Evolutionary conservation across 257 asterid species (phyloP), one percentile per base, ranked within the genome.

Genomic region (Capsicum chinense): DNA sequence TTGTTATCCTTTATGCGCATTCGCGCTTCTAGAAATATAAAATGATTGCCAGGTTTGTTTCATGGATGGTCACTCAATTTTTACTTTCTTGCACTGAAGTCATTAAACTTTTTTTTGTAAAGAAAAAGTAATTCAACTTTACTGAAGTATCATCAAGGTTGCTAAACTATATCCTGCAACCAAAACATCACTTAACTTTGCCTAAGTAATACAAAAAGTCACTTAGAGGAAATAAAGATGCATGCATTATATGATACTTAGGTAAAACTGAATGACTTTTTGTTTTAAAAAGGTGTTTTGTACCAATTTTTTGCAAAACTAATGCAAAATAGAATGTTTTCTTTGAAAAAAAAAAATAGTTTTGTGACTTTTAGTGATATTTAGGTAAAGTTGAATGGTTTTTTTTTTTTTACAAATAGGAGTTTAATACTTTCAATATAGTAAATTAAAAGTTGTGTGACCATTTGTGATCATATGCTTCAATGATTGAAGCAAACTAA

Each of bases 1-100:
- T 79, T 90, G 21, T 84, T 79, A 85, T 90, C 90, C 47, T 83
- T 91, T 74, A 86, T 83, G 52, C 87, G 83, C 9, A 87, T 81
- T 37, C 37, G 58, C 3, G 21, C 73, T 76, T 52, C 63, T 7
- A 76, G 48, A 26, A 52, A 76, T 52, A 76, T 76, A 76, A 76
- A 52, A 8, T 76, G 15, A 76, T 1, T 13, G 4, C 1, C 12
- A 0, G 0, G 0, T 26, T 52, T 0, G 3, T 8, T 7, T 76
- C 19, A 76, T 3, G 0, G 3, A 70, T 44, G 37, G 0, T n/a
- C 59, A n/a, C n/a, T 71, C 58, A 47, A 71, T 1, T 16, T 69
- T 69, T 69, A 69, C 0, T 69, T 0, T 15, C 15, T 15, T 69
- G 14, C 6, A 68, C 26, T 15, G 16, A 15, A 68, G 33, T 37